Percentiles rank a stretch among this genome's conserved stretches.
phyloP scores from a whole-genome alignment of 2,329 filamentous ascomycete species.

The Seiridium unicorne region DNA sequence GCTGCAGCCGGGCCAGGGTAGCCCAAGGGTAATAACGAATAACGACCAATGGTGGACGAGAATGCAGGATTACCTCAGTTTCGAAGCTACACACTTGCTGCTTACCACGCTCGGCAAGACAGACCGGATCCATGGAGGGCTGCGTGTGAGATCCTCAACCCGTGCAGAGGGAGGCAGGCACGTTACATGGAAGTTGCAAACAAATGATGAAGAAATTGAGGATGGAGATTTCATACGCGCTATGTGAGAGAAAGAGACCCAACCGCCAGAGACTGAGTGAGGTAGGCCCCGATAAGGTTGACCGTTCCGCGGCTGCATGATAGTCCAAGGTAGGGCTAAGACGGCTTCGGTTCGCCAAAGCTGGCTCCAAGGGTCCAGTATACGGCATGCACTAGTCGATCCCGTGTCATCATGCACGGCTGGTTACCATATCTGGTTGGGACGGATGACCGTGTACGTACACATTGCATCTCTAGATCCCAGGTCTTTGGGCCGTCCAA shows the following conservation, averaged over 20 bases:
- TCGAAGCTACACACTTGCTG: background rate
- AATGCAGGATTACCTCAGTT: background rate
- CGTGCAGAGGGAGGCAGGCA: no score
- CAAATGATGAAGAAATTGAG: slow-evolving; percentile 8
- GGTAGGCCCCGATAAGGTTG: background rate
- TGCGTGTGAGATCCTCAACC: no score
- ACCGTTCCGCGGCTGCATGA: slow-evolving; percentile 8
- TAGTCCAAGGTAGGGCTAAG: background rate
- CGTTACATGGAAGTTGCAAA: background rate
- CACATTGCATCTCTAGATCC: background rate
- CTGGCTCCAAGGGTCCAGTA: background rate
- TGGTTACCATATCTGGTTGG: background rate
- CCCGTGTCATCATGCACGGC: background rate
- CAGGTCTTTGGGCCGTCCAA: background rate
- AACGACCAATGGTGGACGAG: background rate
- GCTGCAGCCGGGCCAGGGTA: background rate
- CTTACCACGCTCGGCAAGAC: background rate
- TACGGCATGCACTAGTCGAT: background rate
- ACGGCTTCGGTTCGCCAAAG: background rate
- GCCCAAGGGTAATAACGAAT: background rate
- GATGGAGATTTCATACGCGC: slow-evolving; percentile 6
- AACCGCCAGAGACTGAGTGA: background rate
- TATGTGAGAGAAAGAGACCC: slow-evolving; percentile 5
- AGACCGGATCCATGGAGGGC: no score
- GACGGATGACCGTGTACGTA: background rate